Percentiles rank a stretch among this genome's conserved stretches.
Conservation (phyloP, 176 grass and related monocot genomes). For the Zoysia pacifica region DNA sequence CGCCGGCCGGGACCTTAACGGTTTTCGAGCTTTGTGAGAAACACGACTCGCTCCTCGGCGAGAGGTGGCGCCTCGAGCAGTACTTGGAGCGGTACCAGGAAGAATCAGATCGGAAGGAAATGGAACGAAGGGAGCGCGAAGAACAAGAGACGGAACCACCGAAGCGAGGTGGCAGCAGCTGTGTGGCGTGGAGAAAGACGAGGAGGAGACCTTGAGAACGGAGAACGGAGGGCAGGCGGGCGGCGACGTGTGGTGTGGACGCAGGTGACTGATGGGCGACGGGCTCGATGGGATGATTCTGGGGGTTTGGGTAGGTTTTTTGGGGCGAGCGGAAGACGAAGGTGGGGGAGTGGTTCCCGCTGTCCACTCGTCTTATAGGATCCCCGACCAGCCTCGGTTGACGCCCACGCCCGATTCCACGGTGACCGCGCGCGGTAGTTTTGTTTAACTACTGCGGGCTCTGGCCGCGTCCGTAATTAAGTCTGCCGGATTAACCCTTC, state of each 20-base stretch:
- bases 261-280: not conserved
- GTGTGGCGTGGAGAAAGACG: not conserved
- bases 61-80: not conserved
- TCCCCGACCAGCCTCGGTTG: too few relatives aligned
- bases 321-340: not conserved
- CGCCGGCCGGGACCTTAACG: slow-evolving; percentile 33
- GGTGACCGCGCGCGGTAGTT: slow-evolving; percentile 9
- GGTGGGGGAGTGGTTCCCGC: slow-evolving; percentile 25
- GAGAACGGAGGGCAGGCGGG: not conserved
- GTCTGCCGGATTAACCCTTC: slow-evolving; percentile 19
- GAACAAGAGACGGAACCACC: slow-evolving; percentile 29
- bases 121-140: slow-evolving; percentile 10
- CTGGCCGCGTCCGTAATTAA: slow-evolving; percentile 28
- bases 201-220: slow-evolving; percentile 8
- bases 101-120: not conserved
- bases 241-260: not conserved
- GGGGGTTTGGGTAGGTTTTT: slow-evolving; percentile 56
- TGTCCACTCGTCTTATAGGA: slow-evolving; percentile 47
- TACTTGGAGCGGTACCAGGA: too few relatives aligned
- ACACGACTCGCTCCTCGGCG: not conserved
- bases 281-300: slow-evolving; percentile 34
- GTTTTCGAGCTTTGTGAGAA: slow-evolving; percentile 53
- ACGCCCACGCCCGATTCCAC: slow-evolving; percentile 49
- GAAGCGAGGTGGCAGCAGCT: not conserved
- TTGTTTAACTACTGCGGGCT: not conserved